A percentile compares a stretch with the other conserved stretches of the same genome.
Evolutionary conservation across 1,284 basidiomycete genomes (phyloP).

Genomic region (Microbotryum violaceum): DNA sequence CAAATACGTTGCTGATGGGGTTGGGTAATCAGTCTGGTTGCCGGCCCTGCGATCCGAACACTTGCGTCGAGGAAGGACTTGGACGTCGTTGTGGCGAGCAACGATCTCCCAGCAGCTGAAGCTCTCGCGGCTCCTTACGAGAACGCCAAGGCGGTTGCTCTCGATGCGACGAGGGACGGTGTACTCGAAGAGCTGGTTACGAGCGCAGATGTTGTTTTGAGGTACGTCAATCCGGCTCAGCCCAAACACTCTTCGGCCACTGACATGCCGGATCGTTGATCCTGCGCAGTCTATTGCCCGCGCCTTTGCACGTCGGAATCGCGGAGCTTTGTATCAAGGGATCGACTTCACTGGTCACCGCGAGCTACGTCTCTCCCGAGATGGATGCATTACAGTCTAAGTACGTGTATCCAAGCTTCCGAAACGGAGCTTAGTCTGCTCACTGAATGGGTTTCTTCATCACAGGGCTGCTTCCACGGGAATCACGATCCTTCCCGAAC

Average conservation of each 20-base stretch:
- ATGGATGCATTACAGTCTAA: constrained; percentile 63
- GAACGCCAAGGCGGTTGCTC: constrained; percentile 53
- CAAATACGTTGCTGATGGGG: no score
- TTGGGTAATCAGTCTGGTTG: constrained; percentile 32
- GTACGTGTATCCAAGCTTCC: constrained; percentile 44
- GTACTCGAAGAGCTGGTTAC: constrained; percentile 53
- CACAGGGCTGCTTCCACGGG: constrained; percentile 58
- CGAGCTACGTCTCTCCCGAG: constrained; percentile 77
- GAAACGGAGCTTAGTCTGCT: no score
- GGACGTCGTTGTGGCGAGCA: constrained; percentile 65
- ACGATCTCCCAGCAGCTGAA: constrained; percentile 57
- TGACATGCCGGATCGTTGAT: background rate
- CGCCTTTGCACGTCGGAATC: constrained; percentile 63
- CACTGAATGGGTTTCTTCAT: background rate
- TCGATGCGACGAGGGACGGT: constrained; percentile 57
- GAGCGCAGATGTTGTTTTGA: constrained; percentile 58
- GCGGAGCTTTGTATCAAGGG: constrained; percentile 70
- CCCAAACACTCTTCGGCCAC: background rate
- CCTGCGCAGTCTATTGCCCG: constrained; percentile 62
- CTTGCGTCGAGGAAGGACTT: constrained; percentile 49
- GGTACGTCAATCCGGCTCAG: constrained; percentile 44
- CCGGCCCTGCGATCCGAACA: constrained; percentile 24
- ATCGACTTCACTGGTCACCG: constrained; percentile 76
- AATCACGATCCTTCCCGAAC: constrained; percentile 80
- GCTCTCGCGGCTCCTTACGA: constrained; percentile 50